phyloP scores from a whole-genome alignment of 768 basidiomycete genomes.

The Mrakia gelida region DNA sequence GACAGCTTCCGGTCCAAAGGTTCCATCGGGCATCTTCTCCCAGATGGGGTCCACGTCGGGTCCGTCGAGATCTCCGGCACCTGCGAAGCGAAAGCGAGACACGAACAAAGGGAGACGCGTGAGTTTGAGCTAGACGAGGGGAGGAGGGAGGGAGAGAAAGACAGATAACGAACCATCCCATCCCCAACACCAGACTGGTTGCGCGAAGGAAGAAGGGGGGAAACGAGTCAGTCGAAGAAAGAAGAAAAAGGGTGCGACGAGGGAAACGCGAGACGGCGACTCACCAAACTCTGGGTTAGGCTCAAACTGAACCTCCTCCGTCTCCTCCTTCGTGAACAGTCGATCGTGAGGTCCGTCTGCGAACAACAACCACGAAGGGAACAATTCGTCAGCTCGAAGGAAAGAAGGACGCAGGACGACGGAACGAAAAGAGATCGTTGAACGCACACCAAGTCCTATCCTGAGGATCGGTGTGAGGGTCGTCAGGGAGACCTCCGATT shows the following conservation, averaged over 20 bases:
- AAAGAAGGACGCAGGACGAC: background rate
- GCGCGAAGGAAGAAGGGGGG: background rate
- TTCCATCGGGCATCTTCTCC: slow-evolving; percentile 69
- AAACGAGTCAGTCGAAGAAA: background rate
- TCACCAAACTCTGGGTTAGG: slow-evolving; percentile 81
- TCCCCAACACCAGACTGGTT: slow-evolving; percentile 98
- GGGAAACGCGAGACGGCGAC: slow-evolving; percentile 43
- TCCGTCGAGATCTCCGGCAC: slow-evolving; percentile 89
- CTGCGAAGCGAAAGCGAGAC: too few relatives aligned
- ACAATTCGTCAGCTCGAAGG: background rate
- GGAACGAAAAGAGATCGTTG: background rate
- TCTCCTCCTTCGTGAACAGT: slow-evolving; percentile 84
- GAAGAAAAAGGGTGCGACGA: background rate
- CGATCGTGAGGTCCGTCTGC: slow-evolving; percentile 84
- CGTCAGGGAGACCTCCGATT: slow-evolving; percentile 93
- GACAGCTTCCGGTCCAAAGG: slow-evolving; percentile 58
- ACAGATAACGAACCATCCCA: slow-evolving; percentile 67
- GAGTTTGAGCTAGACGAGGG: too few relatives aligned
- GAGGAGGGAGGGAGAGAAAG: too few relatives aligned
- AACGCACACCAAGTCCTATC: slow-evolving; percentile 54
- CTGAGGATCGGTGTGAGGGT: slow-evolving; percentile 93
- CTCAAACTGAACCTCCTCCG: slow-evolving; percentile 66
- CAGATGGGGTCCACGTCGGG: slow-evolving; percentile 91
- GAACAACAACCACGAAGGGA: background rate
- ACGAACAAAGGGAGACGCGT: too few relatives aligned